Evolutionary conservation across 1,284 basidiomycete genomes (phyloP), one percentile per base, ranked within the genome.

Genomic region (Erythrobasidium hasegawianum): DNA sequence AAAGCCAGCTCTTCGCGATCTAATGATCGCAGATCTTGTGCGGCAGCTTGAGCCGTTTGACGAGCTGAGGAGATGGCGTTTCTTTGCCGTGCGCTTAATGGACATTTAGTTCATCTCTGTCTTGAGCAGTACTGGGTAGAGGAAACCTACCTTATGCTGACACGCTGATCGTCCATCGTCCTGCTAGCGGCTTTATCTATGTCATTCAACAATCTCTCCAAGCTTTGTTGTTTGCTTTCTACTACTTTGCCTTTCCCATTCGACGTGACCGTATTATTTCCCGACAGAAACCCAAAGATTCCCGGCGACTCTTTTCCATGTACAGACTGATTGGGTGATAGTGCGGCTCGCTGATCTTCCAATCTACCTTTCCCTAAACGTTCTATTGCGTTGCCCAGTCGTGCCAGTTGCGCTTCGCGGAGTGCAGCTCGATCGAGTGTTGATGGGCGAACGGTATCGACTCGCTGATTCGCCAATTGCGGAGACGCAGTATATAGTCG

Each of bases 401-500:
- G 70, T 14, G 71, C 71, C 10, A 75, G 68, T 55, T 74, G 73
- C 2, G 67, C 61, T 57, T 75, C 71, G 16, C 74, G 67, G 1
- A 71, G 27, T 29, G 57, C 26, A 1, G 57, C 27, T 1, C 73
- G 40, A 11, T 69, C 69, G 40, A 61, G 65, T 1, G 66, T 69
- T 61, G 24, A 82, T 79, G 22, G 81, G 81, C n/a, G 65, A 71
- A 87, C 86, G 59, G 92, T 81, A 74, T 91, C 89, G 11, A 89
- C 89, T 0, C 92, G 84, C 76, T 95, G 92, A 73, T 90, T 86
- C 66, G 87, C 84, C 45, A 94, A 77, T 75, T 92, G 90, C 0
- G 92, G 91, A 0, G 89, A 86, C 29, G 87, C 86, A 14, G 83
- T 76, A 75, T 92, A 89, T 10, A 95, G 78, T 26, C 90, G 81